Percentiles rank a stretch among this genome's conserved stretches.
phyloP scores from a whole-genome alignment of 441 rosid species.

The Omphalea diandra region DNA sequence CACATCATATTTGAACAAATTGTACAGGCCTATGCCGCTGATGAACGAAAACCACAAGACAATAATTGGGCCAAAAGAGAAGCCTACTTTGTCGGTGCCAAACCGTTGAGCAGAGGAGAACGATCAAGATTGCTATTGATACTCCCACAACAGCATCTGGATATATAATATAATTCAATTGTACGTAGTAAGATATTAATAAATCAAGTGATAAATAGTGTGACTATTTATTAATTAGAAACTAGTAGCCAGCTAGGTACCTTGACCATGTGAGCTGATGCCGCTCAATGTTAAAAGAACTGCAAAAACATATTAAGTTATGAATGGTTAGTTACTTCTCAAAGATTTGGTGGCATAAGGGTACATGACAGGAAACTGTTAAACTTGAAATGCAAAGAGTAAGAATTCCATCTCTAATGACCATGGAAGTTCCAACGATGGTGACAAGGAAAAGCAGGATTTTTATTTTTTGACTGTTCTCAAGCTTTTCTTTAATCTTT shows the following conservation, averaged over 20 bases:
- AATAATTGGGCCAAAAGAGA: constrained; percentile 60
- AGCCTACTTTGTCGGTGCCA: constrained; percentile 78
- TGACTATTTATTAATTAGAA: too few relatives aligned
- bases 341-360: too few relatives aligned
- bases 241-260: too few relatives aligned
- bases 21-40: constrained; percentile 59
- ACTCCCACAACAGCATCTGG: constrained; percentile 63
- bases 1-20: constrained; percentile 55
- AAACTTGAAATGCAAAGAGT: constrained; percentile 81
- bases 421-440: constrained; percentile 79
- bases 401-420: constrained; percentile 82
- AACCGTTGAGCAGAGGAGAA: constrained; percentile 57
- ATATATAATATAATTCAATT: too few relatives aligned
- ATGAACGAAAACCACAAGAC: constrained; percentile 56
- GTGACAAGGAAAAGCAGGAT: constrained; percentile 56
- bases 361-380: too few relatives aligned
- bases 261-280: constrained; percentile 49
- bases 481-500: constrained; percentile 50
- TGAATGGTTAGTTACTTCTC: too few relatives aligned
- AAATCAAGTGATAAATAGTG: too few relatives aligned
- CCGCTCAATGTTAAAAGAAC: constrained; percentile 81
- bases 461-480: constrained; percentile 35
- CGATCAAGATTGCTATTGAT: constrained; percentile 55
- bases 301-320: constrained; percentile 18
- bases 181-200: too few relatives aligned